Base-by-base conservation (phyloP, 108 stramenopile genomes). In the Pseudonitzschia multiseries region DNA sequence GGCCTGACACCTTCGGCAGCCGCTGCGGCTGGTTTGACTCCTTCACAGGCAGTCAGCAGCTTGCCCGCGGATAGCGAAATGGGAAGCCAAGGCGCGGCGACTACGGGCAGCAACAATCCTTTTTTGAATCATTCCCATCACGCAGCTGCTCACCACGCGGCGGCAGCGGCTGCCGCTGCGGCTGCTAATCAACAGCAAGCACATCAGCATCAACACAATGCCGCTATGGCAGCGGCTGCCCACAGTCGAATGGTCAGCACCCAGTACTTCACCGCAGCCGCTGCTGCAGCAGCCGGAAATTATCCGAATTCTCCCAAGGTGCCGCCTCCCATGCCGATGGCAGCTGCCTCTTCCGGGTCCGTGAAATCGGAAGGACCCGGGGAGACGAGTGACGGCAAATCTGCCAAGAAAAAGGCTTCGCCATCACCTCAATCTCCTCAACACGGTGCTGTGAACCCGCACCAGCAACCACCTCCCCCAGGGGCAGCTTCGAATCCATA, bases 371-470 rank as follows among this genome's bases (percentile, higher is more conserved):
- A 62, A 33, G 36, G 28, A 33, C 17, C 61, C n/a, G n/a, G n/a
- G 20, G 17, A 26, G 31, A 40, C 15, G 10, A 59, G 29, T 27
- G 29, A 59, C 26, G n/a, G n/a, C 15, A 59, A 59, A 31, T 31
- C 27, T 0, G 4, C 32, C 0, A 31, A 13, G 20, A 62, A 62
- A 29, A 21, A 31, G 18, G 12, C 28, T 14, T 28, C 29, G 15
- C 36, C 61, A 20, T 33, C 61, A 41, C 61, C 61, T 2, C 61
- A 62, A 62, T 40, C 61, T 18, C 61, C 61, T 29, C 32, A 33
- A 33, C 46, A 48, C 18, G 46, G 46, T 48, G 46, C 46, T 48
- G 15, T 29, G 3, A 33, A 62, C 20, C 61, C 32, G 15, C 61
- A 33, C 1, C 61, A 33, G n/a, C 57, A 59, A 59, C 21, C 27